These are phyloP conservation scores for Pleurotus pulmonarius DNA, from an alignment of 768 basidiomycete species.

Conservation along the genomic window DNA sequence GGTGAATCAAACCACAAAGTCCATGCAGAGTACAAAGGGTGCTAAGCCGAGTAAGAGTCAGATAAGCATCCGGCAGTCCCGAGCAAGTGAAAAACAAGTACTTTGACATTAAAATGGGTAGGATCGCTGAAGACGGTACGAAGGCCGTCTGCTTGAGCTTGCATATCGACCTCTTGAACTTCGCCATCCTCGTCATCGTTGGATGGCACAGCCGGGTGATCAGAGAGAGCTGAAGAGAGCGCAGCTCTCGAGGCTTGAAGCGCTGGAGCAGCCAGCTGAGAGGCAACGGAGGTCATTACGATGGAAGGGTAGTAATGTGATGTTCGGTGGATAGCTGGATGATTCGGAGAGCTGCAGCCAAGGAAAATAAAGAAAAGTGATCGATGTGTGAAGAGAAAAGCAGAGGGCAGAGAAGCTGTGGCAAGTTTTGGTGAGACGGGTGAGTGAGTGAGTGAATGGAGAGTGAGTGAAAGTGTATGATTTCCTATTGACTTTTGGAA, in stretches of 20 bases:
- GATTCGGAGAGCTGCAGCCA: neutral
- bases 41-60: slow-evolving; percentile 39
- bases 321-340: neutral
- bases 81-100: slow-evolving; percentile 24
- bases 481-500: neutral
- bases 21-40: slow-evolving; percentile 92
- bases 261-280: slow-evolving; percentile 57
- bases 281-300: slow-evolving; percentile 34
- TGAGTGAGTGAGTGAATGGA: neutral
- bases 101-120: slow-evolving; percentile 95
- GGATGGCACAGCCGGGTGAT: slow-evolving; percentile 36
- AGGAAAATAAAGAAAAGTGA: neutral
- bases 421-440: neutral
- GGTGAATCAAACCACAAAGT: slow-evolving; percentile 99
- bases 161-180: slow-evolving; percentile 84
- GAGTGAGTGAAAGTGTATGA: neutral
- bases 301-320: slow-evolving; percentile 11
- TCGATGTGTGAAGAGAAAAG: neutral
- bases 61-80: no score
- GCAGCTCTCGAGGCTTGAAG: slow-evolving; percentile 80
- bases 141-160: slow-evolving; percentile 76
- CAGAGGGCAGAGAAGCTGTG: neutral
- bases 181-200: slow-evolving; percentile 65
- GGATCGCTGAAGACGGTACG: slow-evolving; percentile 93
- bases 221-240: slow-evolving; percentile 67